phyloP scores from a whole-genome alignment of 768 basidiomycete genomes.

The Tulasnella sp. region DNA sequence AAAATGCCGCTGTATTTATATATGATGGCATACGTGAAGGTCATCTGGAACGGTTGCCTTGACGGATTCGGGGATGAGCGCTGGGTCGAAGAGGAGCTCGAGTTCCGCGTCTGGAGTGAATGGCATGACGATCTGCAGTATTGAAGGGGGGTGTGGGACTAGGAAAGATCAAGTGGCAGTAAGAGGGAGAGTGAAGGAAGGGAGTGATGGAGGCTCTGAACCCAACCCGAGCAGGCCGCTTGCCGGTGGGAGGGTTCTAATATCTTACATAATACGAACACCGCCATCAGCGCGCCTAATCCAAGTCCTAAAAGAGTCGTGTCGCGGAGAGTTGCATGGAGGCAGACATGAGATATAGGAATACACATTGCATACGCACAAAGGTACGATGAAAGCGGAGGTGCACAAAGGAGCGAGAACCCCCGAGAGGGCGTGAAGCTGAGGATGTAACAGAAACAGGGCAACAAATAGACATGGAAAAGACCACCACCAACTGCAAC shows the following conservation, averaged over 20 bases:
- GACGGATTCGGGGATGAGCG: conserved; percentile 65
- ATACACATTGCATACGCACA: conserved; percentile 9
- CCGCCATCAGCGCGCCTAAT: background rate
- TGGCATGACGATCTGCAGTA: conserved; percentile 18
- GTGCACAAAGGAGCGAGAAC: background rate
- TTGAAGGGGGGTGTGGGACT: background rate
- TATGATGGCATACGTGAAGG: conserved; percentile 54
- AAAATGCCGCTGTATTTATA: background rate
- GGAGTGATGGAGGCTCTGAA: background rate
- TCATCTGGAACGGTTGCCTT: conserved; percentile 55
- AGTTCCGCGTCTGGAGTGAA: conserved; percentile 63
- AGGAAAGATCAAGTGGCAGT: background rate
- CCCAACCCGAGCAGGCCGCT: background rate
- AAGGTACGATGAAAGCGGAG: background rate
- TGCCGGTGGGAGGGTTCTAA: background rate
- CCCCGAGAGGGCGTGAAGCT: background rate
- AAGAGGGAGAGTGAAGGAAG: background rate
- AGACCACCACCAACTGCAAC: background rate
- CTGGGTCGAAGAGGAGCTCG: conserved; percentile 72
- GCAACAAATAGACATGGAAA: conserved; percentile 14
- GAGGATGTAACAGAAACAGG: background rate
- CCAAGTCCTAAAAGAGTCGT: background rate
- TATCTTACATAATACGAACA: background rate
- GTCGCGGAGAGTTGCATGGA: background rate
- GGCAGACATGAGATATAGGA: conserved; percentile 8